Evolutionary conservation across 2,329 filamentous ascomycete genomes (phyloP).

Genomic region (Xylaria arbuscula): DNA sequence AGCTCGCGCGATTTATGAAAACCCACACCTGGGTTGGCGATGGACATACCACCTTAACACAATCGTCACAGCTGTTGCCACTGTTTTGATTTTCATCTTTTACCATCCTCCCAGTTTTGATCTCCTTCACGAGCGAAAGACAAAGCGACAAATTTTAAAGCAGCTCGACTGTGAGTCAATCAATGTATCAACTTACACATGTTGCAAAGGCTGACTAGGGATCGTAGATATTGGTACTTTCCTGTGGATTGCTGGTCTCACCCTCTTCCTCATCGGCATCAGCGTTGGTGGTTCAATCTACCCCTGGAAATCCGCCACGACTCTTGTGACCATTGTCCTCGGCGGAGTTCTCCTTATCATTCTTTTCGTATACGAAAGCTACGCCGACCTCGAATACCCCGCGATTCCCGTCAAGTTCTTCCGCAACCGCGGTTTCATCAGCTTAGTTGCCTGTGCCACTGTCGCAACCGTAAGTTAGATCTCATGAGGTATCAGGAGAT

Average conservation of each 20-base stretch:
- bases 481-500: not conserved
- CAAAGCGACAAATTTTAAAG: conserved; percentile 50
- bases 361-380: conserved; percentile 53
- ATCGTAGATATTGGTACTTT: conserved; percentile 54
- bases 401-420: conserved; percentile 54
- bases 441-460: conserved; percentile 51
- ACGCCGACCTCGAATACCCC: conserved; percentile 52
- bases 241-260: conserved; percentile 58
- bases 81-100: conserved; percentile 52
- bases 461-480: conserved; percentile 49
- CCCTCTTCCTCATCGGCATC: conserved; percentile 59
- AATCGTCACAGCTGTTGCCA: conserved; percentile 51
- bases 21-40: conserved; percentile 53
- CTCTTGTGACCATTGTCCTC: conserved; percentile 54
- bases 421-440: conserved; percentile 52
- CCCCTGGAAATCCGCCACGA: conserved; percentile 56
- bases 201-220: not conserved
- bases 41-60: conserved; percentile 58
- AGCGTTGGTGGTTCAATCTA: conserved; percentile 58
- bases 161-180: conserved; percentile 51
- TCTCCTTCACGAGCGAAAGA: conserved; percentile 54
- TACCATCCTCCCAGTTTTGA: conserved; percentile 57
- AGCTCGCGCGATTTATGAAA: conserved; percentile 52
- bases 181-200: not conserved
- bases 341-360: conserved; percentile 50